phyloP scores from a whole-genome alignment of 73 alveolate genomes.

The Uronychia binucleata region DNA sequence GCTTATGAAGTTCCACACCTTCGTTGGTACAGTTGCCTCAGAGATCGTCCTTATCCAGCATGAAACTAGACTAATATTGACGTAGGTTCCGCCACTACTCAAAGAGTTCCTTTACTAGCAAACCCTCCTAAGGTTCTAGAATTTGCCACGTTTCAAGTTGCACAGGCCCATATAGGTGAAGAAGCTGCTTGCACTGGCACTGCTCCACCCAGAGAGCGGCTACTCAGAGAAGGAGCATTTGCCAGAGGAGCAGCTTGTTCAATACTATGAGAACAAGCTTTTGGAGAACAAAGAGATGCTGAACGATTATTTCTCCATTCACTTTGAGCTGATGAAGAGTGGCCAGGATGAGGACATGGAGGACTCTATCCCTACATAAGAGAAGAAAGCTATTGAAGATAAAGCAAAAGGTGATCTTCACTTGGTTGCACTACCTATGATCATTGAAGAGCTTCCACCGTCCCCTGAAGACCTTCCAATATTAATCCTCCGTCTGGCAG shows the following conservation, averaged over 20 bases:
- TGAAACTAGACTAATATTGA: conserved; percentile 37
- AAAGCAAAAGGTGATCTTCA: conserved; percentile 12
- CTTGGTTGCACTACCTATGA: conserved; percentile 53
- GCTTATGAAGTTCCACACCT: conserved; percentile 42
- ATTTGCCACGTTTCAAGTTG: conserved; percentile 30
- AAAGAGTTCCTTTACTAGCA: conserved; percentile 47
- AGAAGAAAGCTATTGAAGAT: not conserved
- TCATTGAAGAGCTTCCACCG: conserved; percentile 67
- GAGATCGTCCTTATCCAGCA: conserved; percentile 54
- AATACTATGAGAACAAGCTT: conserved; percentile 24
- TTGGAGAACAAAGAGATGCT: conserved; percentile 29
- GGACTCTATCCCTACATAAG: not conserved
- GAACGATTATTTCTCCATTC: conserved; percentile 49
- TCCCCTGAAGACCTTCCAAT: conserved; percentile 62
- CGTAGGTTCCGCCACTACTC: conserved; percentile 41
- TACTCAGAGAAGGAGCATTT: conserved; percentile 46
- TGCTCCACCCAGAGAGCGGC: conserved; percentile 36
- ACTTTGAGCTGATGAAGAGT: too few species aligned
- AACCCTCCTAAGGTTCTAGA: conserved; percentile 16
- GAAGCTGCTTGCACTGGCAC: conserved; percentile 33
- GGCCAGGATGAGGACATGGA: not conserved
- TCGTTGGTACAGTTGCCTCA: conserved; percentile 52
- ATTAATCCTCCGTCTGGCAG: conserved; percentile 57
- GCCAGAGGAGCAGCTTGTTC: conserved; percentile 34
- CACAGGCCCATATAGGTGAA: conserved; percentile 10